Evolutionary conservation across 768 basidiomycete genomes (phyloP).

Genomic region (Hortiboletus campestris): DNA sequence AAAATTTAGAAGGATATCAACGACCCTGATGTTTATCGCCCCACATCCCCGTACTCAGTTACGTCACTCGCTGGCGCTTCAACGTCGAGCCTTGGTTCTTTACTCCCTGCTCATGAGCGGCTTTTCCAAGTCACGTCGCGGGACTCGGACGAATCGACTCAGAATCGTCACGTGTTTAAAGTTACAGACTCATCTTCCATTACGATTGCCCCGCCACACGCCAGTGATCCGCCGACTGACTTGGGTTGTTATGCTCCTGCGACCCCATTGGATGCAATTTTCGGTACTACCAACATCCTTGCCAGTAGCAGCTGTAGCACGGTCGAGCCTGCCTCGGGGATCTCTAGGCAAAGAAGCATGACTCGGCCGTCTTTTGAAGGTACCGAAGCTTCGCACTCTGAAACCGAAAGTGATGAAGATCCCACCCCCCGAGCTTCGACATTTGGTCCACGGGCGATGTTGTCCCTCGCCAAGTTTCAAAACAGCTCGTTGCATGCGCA

Average conservation of each 20-base stretch:
- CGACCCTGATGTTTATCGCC: constrained; percentile 4
- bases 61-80: constrained; percentile 22
- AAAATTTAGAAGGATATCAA: constrained; percentile 2
- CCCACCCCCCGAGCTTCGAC: constrained; percentile 26
- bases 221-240: not conserved
- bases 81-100: constrained; percentile 31
- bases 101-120: constrained; percentile 26
- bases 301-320: not conserved
- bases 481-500: not conserved
- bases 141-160: constrained; percentile 9
- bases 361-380: constrained; percentile 1
- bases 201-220: not conserved
- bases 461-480: not conserved
- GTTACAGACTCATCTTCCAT: constrained; percentile 6
- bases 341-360: not conserved
- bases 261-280: constrained; percentile 3
- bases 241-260: not conserved
- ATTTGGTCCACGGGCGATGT: constrained; percentile 6
- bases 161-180: not conserved
- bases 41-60: constrained; percentile 9
- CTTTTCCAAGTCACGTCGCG: constrained; percentile 18
- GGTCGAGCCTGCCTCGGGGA: not conserved
- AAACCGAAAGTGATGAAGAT: constrained; percentile 18
- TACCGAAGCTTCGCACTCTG: constrained; percentile 7
- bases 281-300: constrained; percentile 5